Evolutionary conservation across 2,329 filamentous ascomycete species (phyloP).

Genomic region (Pseudocercospora musae): DNA sequence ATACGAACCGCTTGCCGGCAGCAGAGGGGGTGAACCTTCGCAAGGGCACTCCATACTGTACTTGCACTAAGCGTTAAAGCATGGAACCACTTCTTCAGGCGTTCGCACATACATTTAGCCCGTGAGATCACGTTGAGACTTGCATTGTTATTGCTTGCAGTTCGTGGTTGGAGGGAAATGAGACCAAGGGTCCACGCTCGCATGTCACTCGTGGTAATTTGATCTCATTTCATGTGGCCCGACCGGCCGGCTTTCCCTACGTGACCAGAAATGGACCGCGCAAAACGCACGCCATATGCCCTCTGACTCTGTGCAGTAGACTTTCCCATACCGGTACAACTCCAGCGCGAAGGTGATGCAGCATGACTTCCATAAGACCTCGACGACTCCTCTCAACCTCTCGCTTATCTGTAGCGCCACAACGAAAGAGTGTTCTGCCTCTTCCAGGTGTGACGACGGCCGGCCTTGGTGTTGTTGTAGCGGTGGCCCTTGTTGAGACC

Average conservation of each 20-base stretch:
- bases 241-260: conserved; percentile 9
- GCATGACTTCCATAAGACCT: conserved; percentile 14
- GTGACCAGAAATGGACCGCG: conserved; percentile 5
- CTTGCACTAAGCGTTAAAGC: not conserved
- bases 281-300: conserved; percentile 5
- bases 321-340: conserved; percentile 21
- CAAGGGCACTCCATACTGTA: not conserved
- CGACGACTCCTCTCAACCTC: conserved; percentile 7
- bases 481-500: conserved; percentile 99
- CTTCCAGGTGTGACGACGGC: conserved; percentile 99
- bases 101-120: not conserved
- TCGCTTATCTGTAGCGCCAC: conserved; percentile 87
- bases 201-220: conserved; percentile 1
- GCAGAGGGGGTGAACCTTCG: not conserved
- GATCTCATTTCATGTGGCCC: conserved; percentile 8
- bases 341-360: conserved; percentile 17
- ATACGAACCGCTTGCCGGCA: conserved; percentile 2
- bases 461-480: conserved; percentile 97
- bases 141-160: not conserved
- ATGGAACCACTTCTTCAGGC: not conserved
- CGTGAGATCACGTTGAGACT: not conserved
- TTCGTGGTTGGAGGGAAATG: conserved; percentile 2
- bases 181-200: not conserved
- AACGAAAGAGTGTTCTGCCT: conserved; percentile 98
- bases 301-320: conserved; percentile 5